These are phyloP conservation scores for Globisporangium alternatum DNA, from an alignment of 352 stramenopile genomes.

Conservation along the genomic window DNA sequence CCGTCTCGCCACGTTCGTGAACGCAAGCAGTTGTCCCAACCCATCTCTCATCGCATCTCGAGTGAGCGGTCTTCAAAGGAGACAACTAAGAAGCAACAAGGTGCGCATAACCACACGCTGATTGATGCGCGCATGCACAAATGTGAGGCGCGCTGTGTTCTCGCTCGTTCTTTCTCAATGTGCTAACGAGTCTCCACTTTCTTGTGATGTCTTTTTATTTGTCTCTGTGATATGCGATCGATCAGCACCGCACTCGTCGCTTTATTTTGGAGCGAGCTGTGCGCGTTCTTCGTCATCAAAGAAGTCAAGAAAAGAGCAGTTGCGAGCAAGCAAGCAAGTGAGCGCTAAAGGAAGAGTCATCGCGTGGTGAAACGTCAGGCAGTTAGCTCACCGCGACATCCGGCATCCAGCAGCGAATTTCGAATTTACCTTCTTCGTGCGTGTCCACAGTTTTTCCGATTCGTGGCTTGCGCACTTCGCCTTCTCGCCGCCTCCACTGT, in stretches of 20 bases:
- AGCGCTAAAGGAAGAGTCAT: not conserved
- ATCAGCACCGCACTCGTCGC: not conserved
- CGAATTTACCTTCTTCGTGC: constrained; percentile 1
- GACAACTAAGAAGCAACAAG: not conserved
- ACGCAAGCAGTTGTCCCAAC: not conserved
- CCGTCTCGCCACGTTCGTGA: not conserved
- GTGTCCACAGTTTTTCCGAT: constrained; percentile 1
- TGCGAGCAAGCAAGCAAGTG: not conserved
- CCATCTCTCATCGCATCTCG: not conserved
- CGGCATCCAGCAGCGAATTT: constrained; percentile 1
- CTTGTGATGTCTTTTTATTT: no score
- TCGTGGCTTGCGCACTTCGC: not conserved
- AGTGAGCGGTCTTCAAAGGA: no score
- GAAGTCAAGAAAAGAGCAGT: constrained; percentile 4
- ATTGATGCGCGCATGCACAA: no score
- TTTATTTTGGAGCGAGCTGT: not conserved
- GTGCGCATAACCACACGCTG: no score
- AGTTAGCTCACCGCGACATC: constrained; percentile 7
- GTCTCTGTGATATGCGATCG: no score
- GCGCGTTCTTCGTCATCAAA: not conserved
- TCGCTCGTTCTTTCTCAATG: no score
- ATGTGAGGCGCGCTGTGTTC: no score
- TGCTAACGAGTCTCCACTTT: no score
- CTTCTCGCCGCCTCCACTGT: not conserved
- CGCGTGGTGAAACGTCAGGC: constrained; percentile 9